These are phyloP conservation scores for Xylaria sp. DNA, from an alignment of 2,329 filamentous ascomycete species.

Conservation along the genomic window DNA sequence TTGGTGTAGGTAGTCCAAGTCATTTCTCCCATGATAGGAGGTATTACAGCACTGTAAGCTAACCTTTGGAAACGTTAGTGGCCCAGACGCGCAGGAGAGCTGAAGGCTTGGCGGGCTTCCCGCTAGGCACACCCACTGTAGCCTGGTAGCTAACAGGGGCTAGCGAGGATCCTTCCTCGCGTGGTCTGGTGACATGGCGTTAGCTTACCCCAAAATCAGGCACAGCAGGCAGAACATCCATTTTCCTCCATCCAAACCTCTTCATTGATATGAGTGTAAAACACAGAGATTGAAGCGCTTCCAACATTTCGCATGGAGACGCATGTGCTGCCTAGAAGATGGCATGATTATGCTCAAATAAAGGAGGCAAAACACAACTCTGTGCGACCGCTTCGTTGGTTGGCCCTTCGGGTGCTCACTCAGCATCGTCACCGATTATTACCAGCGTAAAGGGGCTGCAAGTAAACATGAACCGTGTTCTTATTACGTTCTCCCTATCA, in stretches of 20 bases:
- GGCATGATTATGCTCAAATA: not conserved
- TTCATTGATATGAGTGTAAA: not conserved
- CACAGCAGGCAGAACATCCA: slow-evolving; percentile 36
- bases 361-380: not conserved
- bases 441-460: not conserved
- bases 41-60: not conserved
- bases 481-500: no score
- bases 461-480: not conserved
- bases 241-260: slow-evolving; percentile 4
- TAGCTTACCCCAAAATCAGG: slow-evolving; percentile 10
- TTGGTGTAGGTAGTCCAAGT: slow-evolving; percentile 1
- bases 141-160: slow-evolving; percentile 31
- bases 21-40: slow-evolving; percentile 1
- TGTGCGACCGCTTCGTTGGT: not conserved
- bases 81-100: slow-evolving; percentile 2
- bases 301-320: not conserved
- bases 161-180: slow-evolving; percentile 4
- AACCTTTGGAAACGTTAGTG: not conserved
- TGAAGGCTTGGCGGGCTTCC: slow-evolving; percentile 11
- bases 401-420: not conserved
- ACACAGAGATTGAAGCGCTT: not conserved
- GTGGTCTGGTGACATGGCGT: slow-evolving; percentile 32
- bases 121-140: slow-evolving; percentile 31
- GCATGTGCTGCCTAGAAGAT: slow-evolving; percentile 17
- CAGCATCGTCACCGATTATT: slow-evolving; percentile 17